Base-by-base conservation (phyloP, 169 alveolate genomes). In the Besnoitia besnoiti region DNA sequence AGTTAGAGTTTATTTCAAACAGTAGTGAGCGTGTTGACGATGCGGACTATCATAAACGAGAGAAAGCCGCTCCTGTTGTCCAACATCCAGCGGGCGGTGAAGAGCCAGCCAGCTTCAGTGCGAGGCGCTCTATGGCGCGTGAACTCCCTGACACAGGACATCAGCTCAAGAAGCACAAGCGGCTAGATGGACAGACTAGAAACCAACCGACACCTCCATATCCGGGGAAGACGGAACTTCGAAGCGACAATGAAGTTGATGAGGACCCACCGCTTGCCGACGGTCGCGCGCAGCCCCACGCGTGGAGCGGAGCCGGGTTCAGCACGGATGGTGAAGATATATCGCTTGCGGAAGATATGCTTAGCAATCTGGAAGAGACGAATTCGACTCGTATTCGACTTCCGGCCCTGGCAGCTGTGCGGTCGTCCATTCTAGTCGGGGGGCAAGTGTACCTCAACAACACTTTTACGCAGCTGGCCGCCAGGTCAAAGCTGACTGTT, bases 341-440 rank as follows among this genome's bases (percentile, higher is more conserved):
- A 14, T 67, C 80, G 24, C 12, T 67, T 14, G n/a, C 80, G n/a
- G 80, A 67, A 16, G 80, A 67, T n/a, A 67, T 67, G 80, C 80
- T 67, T 14, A 30, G 42, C 47, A 35, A 67, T 42, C 42, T 67
- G 42, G 80, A 30, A 7, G 80, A 33, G n/a, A 35, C 14, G 19
- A 35, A 30, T 16, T 30, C 80, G 12, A 35, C 80, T 1, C 47
- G 42, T 30, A n/a, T 67, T 35, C 80, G 80, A 30, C 44, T 67
- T 24, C 80, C 80, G 44, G 80, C 80, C 10, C 44, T 67, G 42
- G 80, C 80, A 33, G 39, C 47, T 35, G 80, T 67, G 44, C 39
- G 80, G 46, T 67, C 80, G 80, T 67, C 80, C 42, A 67, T 67
- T 16, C 44, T 67, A 14, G 80, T 67, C 80, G 80, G 80, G 80